Percentiles rank a stretch among this genome's conserved stretches.
Evolutionary conservation across 176 grass and related monocot species (phyloP).

Genomic region (Ensete ventricosum): DNA sequence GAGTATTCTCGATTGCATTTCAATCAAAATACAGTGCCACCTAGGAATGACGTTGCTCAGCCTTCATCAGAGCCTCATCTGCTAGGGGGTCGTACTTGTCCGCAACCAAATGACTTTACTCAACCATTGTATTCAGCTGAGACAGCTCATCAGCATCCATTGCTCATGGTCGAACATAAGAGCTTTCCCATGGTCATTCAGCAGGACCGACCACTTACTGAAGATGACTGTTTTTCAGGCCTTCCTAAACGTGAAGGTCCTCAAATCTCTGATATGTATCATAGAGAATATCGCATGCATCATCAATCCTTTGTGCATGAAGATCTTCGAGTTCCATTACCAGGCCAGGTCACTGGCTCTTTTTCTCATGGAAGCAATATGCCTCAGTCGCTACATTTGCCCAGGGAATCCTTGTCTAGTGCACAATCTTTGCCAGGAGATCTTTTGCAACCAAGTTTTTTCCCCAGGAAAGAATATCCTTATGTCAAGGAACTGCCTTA

Average conservation of each 20-base stretch:
- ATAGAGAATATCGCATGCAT: slow-evolving; percentile 7
- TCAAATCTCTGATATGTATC: neutral
- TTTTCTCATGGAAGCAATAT: slow-evolving; percentile 9
- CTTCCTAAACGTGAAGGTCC: neutral
- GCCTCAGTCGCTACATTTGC: slow-evolving; percentile 16
- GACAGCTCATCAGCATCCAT: slow-evolving; percentile 32
- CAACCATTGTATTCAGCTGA: slow-evolving; percentile 22
- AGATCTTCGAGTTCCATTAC: neutral
- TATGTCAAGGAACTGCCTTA: slow-evolving; percentile 35
- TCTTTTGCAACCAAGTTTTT: slow-evolving; percentile 13
- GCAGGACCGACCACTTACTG: slow-evolving; percentile 21
- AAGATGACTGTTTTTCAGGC: neutral
- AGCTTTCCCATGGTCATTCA: slow-evolving; percentile 34
- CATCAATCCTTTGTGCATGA: slow-evolving; percentile 17
- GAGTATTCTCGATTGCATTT: slow-evolving; percentile 29
- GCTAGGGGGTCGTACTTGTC: slow-evolving; percentile 28
- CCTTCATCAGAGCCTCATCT: slow-evolving; percentile 31
- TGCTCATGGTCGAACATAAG: slow-evolving; percentile 27
- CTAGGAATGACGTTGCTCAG: slow-evolving; percentile 37
- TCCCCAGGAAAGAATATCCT: slow-evolving; percentile 18
- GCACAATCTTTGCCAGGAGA: slow-evolving; percentile 2
- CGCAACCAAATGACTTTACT: slow-evolving; percentile 32
- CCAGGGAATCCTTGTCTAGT: slow-evolving; percentile 3
- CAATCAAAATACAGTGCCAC: slow-evolving; percentile 36
- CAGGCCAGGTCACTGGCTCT: neutral